These are phyloP conservation scores for Globisporangium ultimum DNA, from an alignment of 352 stramenopile species.

Conservation along the genomic window DNA sequence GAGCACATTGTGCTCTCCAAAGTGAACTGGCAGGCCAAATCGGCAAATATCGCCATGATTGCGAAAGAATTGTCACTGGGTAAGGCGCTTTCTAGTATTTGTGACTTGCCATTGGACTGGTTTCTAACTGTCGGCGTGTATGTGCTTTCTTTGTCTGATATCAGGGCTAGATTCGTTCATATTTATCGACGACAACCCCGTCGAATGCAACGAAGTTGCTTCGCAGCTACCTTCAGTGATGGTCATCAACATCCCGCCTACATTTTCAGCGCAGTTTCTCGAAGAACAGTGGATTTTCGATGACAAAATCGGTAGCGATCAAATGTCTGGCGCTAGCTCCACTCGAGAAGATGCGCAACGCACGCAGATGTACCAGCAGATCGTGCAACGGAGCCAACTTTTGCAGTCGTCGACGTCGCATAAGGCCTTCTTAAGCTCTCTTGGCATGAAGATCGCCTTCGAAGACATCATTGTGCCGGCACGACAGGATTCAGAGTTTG, in stretches of 20 bases:
- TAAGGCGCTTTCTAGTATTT: no score
- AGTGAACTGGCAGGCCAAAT: constrained; percentile 64
- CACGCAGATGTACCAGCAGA: constrained; percentile 61
- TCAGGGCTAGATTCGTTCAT: constrained; percentile 50
- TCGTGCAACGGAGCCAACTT: constrained; percentile 35
- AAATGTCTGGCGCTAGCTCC: not conserved
- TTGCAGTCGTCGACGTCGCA: constrained; percentile 28
- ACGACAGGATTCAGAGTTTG: not conserved
- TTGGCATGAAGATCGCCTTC: constrained; percentile 67
- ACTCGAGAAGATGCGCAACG: constrained; percentile 38
- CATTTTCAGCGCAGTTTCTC: constrained; percentile 33
- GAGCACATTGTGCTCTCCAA: constrained; percentile 46
- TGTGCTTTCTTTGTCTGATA: no score
- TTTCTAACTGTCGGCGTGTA: no score
- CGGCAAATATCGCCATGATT: constrained; percentile 49
- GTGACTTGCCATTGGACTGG: no score
- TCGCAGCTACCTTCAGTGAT: constrained; percentile 38
- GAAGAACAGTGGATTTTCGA: constrained; percentile 60
- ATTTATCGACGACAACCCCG: constrained; percentile 70
- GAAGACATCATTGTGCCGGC: constrained; percentile 27
- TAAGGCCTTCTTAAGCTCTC: constrained; percentile 59
- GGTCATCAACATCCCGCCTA: constrained; percentile 42
- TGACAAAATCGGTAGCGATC: constrained; percentile 5
- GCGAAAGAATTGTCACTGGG: constrained; percentile 50
- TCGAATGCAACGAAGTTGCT: constrained; percentile 66